Percentiles rank a stretch among this genome's conserved stretches.
Conservation (phyloP, 2,329 filamentous ascomycete species). For the Alternaria angustiovoidea region DNA sequence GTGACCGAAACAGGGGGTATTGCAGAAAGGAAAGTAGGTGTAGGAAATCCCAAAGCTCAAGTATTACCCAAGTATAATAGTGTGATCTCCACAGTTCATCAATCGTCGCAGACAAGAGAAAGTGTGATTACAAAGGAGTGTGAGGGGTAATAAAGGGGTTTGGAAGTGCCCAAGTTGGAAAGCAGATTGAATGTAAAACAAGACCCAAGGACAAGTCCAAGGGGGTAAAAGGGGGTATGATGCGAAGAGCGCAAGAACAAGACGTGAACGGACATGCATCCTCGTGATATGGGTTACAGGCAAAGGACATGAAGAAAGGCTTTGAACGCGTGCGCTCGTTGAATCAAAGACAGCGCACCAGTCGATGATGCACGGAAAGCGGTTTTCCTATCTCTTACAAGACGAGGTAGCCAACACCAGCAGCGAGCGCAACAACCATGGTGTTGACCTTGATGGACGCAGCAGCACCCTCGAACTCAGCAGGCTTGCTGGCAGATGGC, state of each 20-base stretch:
- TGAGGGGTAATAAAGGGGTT: conserved; percentile 25
- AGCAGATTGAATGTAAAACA: conserved; percentile 8
- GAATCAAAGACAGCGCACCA: conserved; percentile 42
- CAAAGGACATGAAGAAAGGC: conserved; percentile 24
- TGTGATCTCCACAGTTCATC: conserved; percentile 26
- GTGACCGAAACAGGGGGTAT: conserved; percentile 7
- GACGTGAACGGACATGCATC: conserved; percentile 22
- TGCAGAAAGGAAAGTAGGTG: conserved; percentile 6
- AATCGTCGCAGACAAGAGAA: conserved; percentile 42
- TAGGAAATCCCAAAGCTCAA: not conserved
- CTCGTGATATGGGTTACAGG: conserved; percentile 26
- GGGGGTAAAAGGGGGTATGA: conserved; percentile 14
- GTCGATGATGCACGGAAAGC: conserved; percentile 41
- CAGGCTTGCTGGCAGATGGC: conserved; percentile 19
- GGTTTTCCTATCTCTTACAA: conserved; percentile 36
- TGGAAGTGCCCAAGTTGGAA: conserved; percentile 18
- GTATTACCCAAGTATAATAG: conserved; percentile 7
- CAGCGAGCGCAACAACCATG: conserved; percentile 40
- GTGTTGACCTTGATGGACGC: conserved; percentile 43
- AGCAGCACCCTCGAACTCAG: conserved; percentile 45
- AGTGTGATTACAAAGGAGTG: conserved; percentile 34
- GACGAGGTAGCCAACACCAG: conserved; percentile 46
- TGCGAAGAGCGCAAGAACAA: conserved; percentile 6
- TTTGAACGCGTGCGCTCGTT: not conserved
- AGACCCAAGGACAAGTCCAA: conserved; percentile 19